Evolutionary conservation across 352 stramenopile species (phyloP), one percentile per base, ranked within the genome.

Genomic region (Phytophthora pini): DNA sequence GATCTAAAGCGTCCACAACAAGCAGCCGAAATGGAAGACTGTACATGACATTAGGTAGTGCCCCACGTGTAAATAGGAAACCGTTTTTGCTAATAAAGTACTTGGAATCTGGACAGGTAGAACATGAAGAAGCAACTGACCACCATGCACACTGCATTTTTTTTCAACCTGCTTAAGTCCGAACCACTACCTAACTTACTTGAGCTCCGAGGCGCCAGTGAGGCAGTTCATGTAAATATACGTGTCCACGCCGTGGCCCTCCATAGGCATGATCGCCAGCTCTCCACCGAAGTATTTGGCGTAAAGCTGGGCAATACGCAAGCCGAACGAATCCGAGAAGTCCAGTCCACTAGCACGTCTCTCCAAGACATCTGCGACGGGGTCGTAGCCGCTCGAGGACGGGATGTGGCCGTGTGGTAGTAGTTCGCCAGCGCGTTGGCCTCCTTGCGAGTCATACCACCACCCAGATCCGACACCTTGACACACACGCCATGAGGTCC

Each of bases 241-340:
- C 57, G 86, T 79, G 81, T 99, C 97, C 38, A 98, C 98, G 32
- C 97, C 97, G 72, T 98, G 98, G 24, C 97, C 97, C 55, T 99
- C 97, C 95, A 99, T 99, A 29, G 95, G 98, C 91, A 99, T 99
- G 52, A 99, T 93, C 65, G 90, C 94, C 44, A 99, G 80, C 70
- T 99, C 98, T 9, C 98, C 98, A 24, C 97, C 98, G 88, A 99
- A 99, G 82, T 99, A 99, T 53, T 97, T 89, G 31, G 97, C 96
- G 69, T 99, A 99, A 27, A 97, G 91, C 61, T 80, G 80, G 3
- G 86, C 86, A 46, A 94, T 93, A 44, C 96, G 97, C 40, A 99
- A 79, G 1, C 97, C 97, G 70, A 94, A 94, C 40, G 86, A 94
- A 39, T 90, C 76, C 13, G 78, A 81, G 49, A 92, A 91, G 69